Base-by-base conservation (phyloP, 345 rosid genomes). In the Diplotaxis tenuifolia region DNA sequence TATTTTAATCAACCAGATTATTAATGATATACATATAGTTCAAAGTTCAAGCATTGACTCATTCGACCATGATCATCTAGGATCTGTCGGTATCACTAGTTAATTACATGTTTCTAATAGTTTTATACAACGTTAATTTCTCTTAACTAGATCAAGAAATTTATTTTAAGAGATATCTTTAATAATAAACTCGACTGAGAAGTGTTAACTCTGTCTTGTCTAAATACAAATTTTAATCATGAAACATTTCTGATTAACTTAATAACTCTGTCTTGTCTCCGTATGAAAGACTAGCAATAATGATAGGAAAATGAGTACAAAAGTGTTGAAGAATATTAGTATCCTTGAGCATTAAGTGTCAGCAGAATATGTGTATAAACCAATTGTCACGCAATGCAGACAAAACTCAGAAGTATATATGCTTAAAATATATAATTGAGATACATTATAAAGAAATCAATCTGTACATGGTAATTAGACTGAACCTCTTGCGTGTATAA, bases 41-140 rank as follows among this genome's bases (percentile, higher is more conserved):
- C 6, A 47, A n/a, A 14, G 16, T 47, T 14, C 36, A 64, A 63
- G 58, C 31, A 56, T 70, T 55, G 75, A 69, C 79, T 54, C 74
- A 34, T 18, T 23, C 28, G 57, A 62, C 68, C 69, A 36, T 56
- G 20, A 76, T 57, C 62, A 65, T 65, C 62, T 76, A 47, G 62
- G 76, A 49, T 76, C 59, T 70, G 75, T 76, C 72, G 80, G 75
- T 76, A 20, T 70, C 19, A n/a, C 65, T 70, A 56, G 47, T 28
- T 28, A 12, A 58, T 29, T 29, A 58, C 63, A 16, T 70, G 56
- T 52, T 20, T 20, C 11, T 63, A 25, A 32, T 70, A n/a, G 61
- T 56, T 47, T 29, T 40, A 15, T 31, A 29, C 6, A 56, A 63
- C 53, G 66, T 45, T 23, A 25, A 34, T 57, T 6, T 58, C 10